Evolutionary conservation across 768 basidiomycete genomes (phyloP).

Genomic region (Suillus clintonianus): DNA sequence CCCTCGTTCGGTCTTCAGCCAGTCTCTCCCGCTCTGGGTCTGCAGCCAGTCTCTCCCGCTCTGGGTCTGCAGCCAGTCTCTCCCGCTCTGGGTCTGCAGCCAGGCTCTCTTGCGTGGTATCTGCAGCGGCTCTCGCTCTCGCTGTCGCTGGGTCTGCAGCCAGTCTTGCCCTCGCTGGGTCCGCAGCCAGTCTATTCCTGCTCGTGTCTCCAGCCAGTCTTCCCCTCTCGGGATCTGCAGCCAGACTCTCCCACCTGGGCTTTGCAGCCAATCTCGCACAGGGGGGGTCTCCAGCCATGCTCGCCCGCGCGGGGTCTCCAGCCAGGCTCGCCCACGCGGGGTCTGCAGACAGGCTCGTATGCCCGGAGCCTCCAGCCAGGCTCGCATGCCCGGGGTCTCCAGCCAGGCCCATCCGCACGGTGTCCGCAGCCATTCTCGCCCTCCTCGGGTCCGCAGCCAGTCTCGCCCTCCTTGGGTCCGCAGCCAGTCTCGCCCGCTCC

Average conservation of each 20-base stretch:
- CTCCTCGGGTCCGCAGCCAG: too few relatives aligned
- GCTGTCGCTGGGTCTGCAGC: too few relatives aligned
- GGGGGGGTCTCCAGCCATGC: not conserved
- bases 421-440: not conserved
- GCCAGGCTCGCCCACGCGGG: not conserved
- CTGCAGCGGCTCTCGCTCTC: too few relatives aligned
- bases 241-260: not conserved
- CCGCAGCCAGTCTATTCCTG: not conserved
- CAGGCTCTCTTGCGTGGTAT: too few relatives aligned
- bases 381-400: too few relatives aligned
- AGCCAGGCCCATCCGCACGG: not conserved
- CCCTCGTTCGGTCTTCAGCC: not conserved
- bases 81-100: too few relatives aligned
- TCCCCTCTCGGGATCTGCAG: not conserved
- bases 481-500: too few relatives aligned
- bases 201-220: not conserved
- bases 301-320: not conserved
- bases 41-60: too few relatives aligned
- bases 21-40: fast-evolving
- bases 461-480: too few relatives aligned
- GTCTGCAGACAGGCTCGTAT: not conserved
- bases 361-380: not conserved
- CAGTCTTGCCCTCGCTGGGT: too few relatives aligned
- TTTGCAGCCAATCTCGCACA: not conserved
- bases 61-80: not conserved